phyloP scores from a whole-genome alignment of 306 rosid genomes.

The Hippophae gyantsensis region DNA sequence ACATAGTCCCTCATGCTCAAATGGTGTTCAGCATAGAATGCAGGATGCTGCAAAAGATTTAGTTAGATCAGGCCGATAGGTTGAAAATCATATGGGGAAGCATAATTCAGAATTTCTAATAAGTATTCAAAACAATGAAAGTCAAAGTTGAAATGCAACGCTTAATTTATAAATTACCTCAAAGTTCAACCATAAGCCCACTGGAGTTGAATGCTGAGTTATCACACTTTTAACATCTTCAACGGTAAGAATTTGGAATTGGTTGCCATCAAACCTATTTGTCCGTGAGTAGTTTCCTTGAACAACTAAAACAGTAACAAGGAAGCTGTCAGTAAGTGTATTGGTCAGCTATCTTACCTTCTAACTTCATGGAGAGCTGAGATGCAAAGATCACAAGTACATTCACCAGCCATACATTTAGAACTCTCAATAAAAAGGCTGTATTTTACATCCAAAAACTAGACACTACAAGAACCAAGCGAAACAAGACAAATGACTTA shows the following conservation, averaged over 20 bases:
- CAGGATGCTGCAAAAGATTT: conserved; percentile 51
- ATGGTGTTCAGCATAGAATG: conserved; percentile 54
- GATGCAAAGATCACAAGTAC: background rate
- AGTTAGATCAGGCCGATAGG: conserved; percentile 15
- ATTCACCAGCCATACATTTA: too few relatives aligned
- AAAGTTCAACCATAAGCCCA: conserved; percentile 70
- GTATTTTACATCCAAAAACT: too few relatives aligned
- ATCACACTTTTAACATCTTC: conserved; percentile 22
- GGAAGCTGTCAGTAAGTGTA: conserved; percentile 21
- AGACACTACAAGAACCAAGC: too few relatives aligned
- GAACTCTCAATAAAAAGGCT: too few relatives aligned
- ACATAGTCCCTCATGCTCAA: conserved; percentile 58
- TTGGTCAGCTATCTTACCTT: background rate
- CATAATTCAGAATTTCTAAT: background rate
- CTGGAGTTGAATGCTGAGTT: conserved; percentile 4
- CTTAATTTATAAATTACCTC: conserved; percentile 41
- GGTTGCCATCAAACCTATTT: conserved; percentile 30
- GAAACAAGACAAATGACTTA: too few relatives aligned
- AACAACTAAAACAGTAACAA: conserved; percentile 38
- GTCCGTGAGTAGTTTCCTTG: conserved; percentile 54
- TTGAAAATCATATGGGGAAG: background rate
- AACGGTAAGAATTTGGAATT: conserved; percentile 26
- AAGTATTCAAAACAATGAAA: background rate
- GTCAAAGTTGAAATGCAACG: background rate
- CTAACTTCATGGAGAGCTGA: background rate